phyloP scores from a whole-genome alignment of 441 rosid species.

The Manihot esculenta region DNA sequence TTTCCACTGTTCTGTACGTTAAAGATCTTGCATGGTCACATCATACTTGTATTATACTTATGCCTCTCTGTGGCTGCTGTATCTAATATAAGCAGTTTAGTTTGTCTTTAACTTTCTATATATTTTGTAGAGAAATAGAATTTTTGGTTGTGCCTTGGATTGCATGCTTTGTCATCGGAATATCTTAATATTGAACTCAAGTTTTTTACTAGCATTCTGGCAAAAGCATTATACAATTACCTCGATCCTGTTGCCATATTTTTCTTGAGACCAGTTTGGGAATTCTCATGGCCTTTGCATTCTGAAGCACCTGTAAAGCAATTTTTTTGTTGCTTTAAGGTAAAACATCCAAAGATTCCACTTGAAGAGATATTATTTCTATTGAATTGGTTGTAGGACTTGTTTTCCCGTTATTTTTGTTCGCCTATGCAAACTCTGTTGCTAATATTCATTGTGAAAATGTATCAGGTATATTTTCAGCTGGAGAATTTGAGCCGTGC shows the following conservation, averaged over 20 bases:
- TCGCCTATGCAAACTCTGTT: not conserved
- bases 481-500: slow-evolving; percentile 74
- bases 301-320: not conserved
- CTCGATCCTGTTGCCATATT: no score
- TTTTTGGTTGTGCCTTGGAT: not conserved
- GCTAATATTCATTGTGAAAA: slow-evolving; percentile 24
- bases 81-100: not conserved
- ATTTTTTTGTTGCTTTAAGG: not conserved
- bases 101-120: not conserved
- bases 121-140: not conserved
- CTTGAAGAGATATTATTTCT: not conserved
- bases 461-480: slow-evolving; percentile 78
- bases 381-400: not conserved
- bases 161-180: not conserved
- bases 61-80: slow-evolving; percentile 1
- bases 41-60: not conserved
- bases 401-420: not conserved
- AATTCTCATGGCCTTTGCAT: not conserved
- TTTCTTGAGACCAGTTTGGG: no score
- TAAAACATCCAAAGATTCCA: not conserved
- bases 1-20: not conserved
- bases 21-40: not conserved
- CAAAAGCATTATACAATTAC: not conserved
- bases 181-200: not conserved
- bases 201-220: not conserved